These are phyloP conservation scores for Phanerochaete carnosa DNA, from an alignment of 768 basidiomycete genomes.

Conservation along the genomic window DNA sequence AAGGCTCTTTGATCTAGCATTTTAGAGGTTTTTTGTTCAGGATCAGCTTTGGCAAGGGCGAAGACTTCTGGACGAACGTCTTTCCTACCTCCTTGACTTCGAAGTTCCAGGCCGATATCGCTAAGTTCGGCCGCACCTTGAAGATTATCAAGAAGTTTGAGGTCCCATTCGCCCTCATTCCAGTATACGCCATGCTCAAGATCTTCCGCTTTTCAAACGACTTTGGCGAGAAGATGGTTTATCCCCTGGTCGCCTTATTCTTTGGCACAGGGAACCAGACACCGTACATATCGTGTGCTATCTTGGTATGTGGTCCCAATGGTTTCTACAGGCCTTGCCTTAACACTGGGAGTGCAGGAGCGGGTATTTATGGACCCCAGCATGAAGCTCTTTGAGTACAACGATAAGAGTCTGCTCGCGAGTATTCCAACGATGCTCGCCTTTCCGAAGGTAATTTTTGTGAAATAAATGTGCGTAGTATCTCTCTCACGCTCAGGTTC, in stretches of 20 bases:
- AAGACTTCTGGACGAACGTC: conserved; percentile 38
- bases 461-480: background rate
- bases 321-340: background rate
- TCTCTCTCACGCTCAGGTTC: too few relatives aligned
- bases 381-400: conserved; percentile 33
- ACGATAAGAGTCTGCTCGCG: conserved; percentile 28
- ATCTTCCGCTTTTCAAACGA: conserved; percentile 33
- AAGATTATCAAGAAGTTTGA: conserved; percentile 31
- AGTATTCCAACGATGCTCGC: conserved; percentile 34
- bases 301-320: conserved; percentile 19
- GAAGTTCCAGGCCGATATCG: conserved; percentile 27
- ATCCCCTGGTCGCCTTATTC: conserved; percentile 33
- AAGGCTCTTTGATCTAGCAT: background rate
- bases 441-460: conserved; percentile 30
- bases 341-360: conserved; percentile 16
- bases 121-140: conserved; percentile 30
- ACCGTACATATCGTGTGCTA: conserved; percentile 33
- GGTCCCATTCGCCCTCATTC: conserved; percentile 29
- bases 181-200: conserved; percentile 31
- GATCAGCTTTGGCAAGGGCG: conserved; percentile 32
- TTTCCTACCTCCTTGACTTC: conserved; percentile 31
- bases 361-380: conserved; percentile 34
- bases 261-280: conserved; percentile 37
- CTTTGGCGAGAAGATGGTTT: conserved; percentile 36
- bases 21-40: conserved; percentile 5